phyloP scores from a whole-genome alignment of 2,329 filamentous ascomycete species.

The Torrubiella hemipterigena region DNA sequence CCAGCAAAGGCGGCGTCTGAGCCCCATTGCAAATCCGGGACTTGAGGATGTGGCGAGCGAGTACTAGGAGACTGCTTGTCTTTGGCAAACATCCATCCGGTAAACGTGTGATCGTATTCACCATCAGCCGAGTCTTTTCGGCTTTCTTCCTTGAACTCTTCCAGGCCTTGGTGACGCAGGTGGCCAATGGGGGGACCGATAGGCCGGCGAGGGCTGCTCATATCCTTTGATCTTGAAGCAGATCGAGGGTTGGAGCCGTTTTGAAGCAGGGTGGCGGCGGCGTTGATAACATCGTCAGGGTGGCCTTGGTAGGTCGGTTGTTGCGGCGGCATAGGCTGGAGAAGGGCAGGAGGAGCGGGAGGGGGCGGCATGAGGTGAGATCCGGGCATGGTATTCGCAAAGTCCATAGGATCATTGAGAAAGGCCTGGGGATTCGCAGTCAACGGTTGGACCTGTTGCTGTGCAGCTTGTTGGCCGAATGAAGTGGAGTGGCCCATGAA shows the following conservation, averaged over 20 bases:
- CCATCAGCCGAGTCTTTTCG: slow-evolving; percentile 17
- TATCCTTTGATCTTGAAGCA: slow-evolving; percentile 7
- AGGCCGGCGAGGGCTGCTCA: slow-evolving; percentile 13
- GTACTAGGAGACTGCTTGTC: slow-evolving; percentile 14
- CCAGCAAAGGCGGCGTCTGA: slow-evolving; percentile 53
- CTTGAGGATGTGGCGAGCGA: slow-evolving; percentile 23
- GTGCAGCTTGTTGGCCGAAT: slow-evolving; percentile 41
- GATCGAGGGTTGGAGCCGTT: slow-evolving; percentile 19
- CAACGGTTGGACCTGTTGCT: too few relatives aligned
- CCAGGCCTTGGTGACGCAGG: slow-evolving; percentile 27
- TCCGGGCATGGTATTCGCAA: neutral
- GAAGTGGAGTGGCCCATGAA: slow-evolving; percentile 57
- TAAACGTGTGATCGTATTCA: slow-evolving; percentile 24
- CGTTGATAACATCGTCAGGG: slow-evolving; percentile 42
- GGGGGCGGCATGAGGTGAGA: slow-evolving; percentile 22
- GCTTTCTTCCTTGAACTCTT: slow-evolving; percentile 28
- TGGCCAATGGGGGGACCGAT: slow-evolving; percentile 25
- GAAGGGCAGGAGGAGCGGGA: slow-evolving; percentile 18
- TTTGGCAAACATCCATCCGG: slow-evolving; percentile 27
- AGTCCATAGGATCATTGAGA: slow-evolving; percentile 7
- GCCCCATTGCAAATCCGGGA: slow-evolving; percentile 49
- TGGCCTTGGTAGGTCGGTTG: slow-evolving; percentile 16
- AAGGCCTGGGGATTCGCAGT: slow-evolving; percentile 11
- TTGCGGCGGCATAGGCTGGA: too few relatives aligned
- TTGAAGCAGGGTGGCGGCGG: slow-evolving; percentile 40